Conservation (phyloP, 2,329 filamentous ascomycete genomes). For the Fusarium illudens region DNA sequence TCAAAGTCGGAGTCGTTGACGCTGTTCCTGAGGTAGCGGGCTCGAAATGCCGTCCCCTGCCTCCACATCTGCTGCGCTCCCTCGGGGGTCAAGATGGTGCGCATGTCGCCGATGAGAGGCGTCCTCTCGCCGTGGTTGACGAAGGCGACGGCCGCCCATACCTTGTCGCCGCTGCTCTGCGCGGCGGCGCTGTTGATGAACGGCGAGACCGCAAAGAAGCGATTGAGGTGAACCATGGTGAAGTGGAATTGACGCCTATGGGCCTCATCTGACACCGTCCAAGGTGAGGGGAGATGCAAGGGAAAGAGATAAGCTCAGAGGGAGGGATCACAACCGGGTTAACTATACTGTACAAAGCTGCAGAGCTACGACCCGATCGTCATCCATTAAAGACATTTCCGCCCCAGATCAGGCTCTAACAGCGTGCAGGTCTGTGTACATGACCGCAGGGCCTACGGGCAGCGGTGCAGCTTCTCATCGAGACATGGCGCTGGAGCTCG, state of each 20-base stretch:
- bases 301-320: constrained; percentile 2
- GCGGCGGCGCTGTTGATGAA: constrained; percentile 42
- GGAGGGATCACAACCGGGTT: constrained; percentile 19
- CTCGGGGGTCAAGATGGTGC: constrained; percentile 56
- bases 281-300: constrained; percentile 22
- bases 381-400: constrained; percentile 24
- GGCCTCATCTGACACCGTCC: constrained; percentile 16
- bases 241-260: background rate
- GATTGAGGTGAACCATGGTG: constrained; percentile 33
- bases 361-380: constrained; percentile 24
- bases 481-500: constrained; percentile 18
- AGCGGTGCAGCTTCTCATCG: constrained; percentile 23
- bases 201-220: constrained; percentile 14
- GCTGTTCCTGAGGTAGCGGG: constrained; percentile 55
- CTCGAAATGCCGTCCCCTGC: constrained; percentile 59
- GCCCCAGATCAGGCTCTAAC: constrained; percentile 21
- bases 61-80: constrained; percentile 62
- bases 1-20: constrained; percentile 39
- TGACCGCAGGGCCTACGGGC: background rate
- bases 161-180: constrained; percentile 48
- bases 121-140: constrained; percentile 64
- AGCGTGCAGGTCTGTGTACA: constrained; percentile 32
- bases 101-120: constrained; percentile 47
- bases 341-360: constrained; percentile 7
- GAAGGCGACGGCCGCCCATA: constrained; percentile 61